phyloP scores from a whole-genome alignment of 2,329 filamentous ascomycete genomes.

The Gremmenia infestans region DNA sequence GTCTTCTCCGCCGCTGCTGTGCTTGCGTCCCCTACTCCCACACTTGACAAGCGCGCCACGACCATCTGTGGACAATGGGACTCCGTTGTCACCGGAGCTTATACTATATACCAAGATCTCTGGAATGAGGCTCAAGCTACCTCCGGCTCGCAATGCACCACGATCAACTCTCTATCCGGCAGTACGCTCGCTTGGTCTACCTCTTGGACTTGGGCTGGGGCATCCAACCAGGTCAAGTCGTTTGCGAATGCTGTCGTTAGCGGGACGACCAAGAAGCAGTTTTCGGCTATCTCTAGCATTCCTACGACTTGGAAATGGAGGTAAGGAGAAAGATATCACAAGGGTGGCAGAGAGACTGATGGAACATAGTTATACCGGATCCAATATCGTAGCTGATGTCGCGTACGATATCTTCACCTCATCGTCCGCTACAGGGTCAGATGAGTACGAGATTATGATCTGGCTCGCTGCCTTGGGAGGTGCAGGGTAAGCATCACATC shows the following conservation, averaged over 20 bases:
- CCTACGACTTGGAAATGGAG: slow-evolving; percentile 37
- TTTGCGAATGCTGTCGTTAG: slow-evolving; percentile 37
- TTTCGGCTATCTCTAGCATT: slow-evolving; percentile 35
- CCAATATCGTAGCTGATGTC: slow-evolving; percentile 49
- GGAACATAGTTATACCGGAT: slow-evolving; percentile 40
- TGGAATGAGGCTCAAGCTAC: slow-evolving; percentile 26
- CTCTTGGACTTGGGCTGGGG: slow-evolving; percentile 37
- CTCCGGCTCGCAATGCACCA: slow-evolving; percentile 37
- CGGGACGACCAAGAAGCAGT: slow-evolving; percentile 32
- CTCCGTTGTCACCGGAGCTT: slow-evolving; percentile 26
- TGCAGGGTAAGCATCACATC: slow-evolving; percentile 34
- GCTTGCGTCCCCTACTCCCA: slow-evolving; percentile 14
- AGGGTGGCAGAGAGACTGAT: neutral
- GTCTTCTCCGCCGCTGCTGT: slow-evolving; percentile 2
- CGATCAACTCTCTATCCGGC: slow-evolving; percentile 32
- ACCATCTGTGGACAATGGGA: slow-evolving; percentile 25
- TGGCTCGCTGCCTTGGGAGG: slow-evolving; percentile 54
- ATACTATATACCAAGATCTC: slow-evolving; percentile 37
- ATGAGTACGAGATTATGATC: slow-evolving; percentile 61
- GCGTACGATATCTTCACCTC: slow-evolving; percentile 58
- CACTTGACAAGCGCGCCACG: slow-evolving; percentile 33
- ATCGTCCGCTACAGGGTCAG: slow-evolving; percentile 34
- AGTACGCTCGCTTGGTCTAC: slow-evolving; percentile 36
- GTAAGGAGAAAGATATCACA: slow-evolving; percentile 25
- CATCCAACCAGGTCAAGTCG: slow-evolving; percentile 35